A percentile compares a stretch with the other conserved stretches of the same genome.
phyloP scores from a whole-genome alignment of 2,329 filamentous ascomycete genomes.

The Aspergillus sp. region DNA sequence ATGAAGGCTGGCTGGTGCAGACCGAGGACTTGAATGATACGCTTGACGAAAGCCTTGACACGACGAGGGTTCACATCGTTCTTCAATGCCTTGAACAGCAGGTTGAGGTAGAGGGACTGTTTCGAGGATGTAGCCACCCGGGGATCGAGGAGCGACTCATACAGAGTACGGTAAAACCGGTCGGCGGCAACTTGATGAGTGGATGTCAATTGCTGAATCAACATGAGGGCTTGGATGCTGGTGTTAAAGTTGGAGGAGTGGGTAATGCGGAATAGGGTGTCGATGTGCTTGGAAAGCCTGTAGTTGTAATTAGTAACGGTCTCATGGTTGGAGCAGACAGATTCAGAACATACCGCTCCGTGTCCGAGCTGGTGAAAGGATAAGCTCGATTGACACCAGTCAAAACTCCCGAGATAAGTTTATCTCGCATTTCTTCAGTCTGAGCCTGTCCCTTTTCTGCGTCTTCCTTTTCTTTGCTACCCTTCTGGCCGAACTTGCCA shows the following conservation, averaged over 20 bases:
- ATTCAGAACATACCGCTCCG: slow-evolving; percentile 59
- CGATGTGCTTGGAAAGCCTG: slow-evolving; percentile 81
- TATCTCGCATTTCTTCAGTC: slow-evolving; percentile 76
- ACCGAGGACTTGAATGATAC: slow-evolving; percentile 81
- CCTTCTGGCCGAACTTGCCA: slow-evolving; percentile 38
- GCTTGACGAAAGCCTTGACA: slow-evolving; percentile 94
- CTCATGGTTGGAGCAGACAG: neutral
- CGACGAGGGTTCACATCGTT: slow-evolving; percentile 85
- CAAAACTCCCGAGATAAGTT: slow-evolving; percentile 85
- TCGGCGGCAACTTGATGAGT: slow-evolving; percentile 80
- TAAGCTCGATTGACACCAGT: slow-evolving; percentile 95
- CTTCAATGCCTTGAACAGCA: slow-evolving; percentile 85
- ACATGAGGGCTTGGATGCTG: slow-evolving; percentile 87
- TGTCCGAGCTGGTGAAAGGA: slow-evolving; percentile 82
- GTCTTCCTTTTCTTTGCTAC: slow-evolving; percentile 50
- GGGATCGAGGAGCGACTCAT: slow-evolving; percentile 90
- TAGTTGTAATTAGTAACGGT: slow-evolving; percentile 19
- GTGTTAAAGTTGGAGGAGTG: slow-evolving; percentile 99
- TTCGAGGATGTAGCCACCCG: slow-evolving; percentile 88
- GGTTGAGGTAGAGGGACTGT: slow-evolving; percentile 90
- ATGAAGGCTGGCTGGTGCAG: slow-evolving; percentile 91
- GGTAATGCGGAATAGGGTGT: slow-evolving; percentile 92
- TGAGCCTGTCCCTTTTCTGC: slow-evolving; percentile 38
- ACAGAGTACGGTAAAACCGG: slow-evolving; percentile 90
- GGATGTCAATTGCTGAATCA: slow-evolving; percentile 88